Base-by-base conservation (phyloP, 805 yeast genomes). In the Candida ulmi region DNA sequence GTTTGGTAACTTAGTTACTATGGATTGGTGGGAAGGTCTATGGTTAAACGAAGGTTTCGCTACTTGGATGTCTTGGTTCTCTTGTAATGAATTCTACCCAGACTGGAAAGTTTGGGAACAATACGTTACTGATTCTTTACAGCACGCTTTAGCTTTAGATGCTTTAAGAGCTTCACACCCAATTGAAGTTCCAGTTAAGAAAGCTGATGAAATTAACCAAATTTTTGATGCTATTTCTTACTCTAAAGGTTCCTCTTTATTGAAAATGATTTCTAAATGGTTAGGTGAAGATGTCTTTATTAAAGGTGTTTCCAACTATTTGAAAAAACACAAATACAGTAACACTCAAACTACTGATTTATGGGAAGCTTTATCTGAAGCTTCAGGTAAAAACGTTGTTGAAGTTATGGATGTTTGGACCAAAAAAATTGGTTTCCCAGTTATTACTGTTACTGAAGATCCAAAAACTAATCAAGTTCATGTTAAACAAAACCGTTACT, bases 11-110 rank as follows among this genome's bases (percentile, higher is more conserved):
- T 71, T 85, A 63, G 95, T 85, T 44, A 85, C 95, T 39, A 85
- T 85, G 95, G 90, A 84, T 56, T 85, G 87, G 82, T 85, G 95
- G 95, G 87, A 83, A 62, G 91, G 87, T 48, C 72, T 85, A 54
- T 85, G 93, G 91, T 73, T 85, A 52, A 85, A 85, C 58, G 95
- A 85, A 66, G 91, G 93, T 34, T 86, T 85, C 52, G 95, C 95
- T 36, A 85, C 95, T 39, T 85, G 91, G 87, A 83, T 83, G 83
- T 84, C 91, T 5, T 85, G 91, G 88, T 81, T 76, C 57, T 83
- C 90, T 9, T 80, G 87, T 60, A 80, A 84, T 63, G 63, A 78
- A 34, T 72, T 83, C 55, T 78, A 75, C 62, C 93, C 93, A 23
- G 88, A 83, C 47, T 85, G 93, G 91, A 81, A 82, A 55, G 91